phyloP scores from a whole-genome alignment of 2,329 filamentous ascomycete species.

The Aspergillus transmontanensis region DNA sequence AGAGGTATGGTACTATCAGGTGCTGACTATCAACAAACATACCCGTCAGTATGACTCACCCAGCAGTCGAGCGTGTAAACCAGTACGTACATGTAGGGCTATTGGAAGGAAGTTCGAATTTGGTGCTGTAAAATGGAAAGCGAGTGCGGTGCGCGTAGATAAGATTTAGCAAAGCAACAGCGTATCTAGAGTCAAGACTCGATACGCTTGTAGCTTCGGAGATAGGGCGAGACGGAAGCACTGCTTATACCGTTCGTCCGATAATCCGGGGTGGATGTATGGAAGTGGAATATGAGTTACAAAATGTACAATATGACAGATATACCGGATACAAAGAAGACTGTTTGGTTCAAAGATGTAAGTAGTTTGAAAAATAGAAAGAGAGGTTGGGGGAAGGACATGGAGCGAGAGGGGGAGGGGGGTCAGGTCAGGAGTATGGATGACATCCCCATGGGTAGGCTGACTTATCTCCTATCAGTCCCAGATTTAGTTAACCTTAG shows the following conservation, averaged over 20 bases:
- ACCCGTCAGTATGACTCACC: constrained; percentile 22
- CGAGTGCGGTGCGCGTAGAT: neutral
- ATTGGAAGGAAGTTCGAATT: neutral
- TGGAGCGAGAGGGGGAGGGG: constrained; percentile 19
- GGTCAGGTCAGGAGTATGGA: constrained; percentile 28
- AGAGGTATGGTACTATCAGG: neutral
- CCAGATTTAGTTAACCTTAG: constrained; percentile 6
- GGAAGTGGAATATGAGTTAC: neutral
- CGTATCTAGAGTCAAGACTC: constrained; percentile 16
- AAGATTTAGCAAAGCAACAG: neutral
- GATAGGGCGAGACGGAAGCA: constrained; percentile 28
- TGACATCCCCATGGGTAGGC: constrained; percentile 23
- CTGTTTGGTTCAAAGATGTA: neutral
- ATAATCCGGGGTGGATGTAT: neutral
- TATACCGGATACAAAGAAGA: constrained; percentile 6
- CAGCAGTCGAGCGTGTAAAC: neutral
- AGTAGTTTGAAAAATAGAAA: neutral
- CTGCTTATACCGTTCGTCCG: constrained; percentile 24
- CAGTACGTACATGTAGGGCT: neutral
- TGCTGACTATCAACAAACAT: constrained; percentile 8
- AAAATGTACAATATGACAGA: constrained; percentile 2
- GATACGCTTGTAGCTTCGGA: constrained; percentile 33
- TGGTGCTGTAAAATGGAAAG: neutral
- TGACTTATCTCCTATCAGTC: constrained; percentile 23
- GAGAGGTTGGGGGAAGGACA: constrained; percentile 9